Evolutionary conservation across 352 stramenopile genomes (phyloP), one percentile per base, ranked within the genome.

Genomic region (Halophytophthora polymorphica): DNA sequence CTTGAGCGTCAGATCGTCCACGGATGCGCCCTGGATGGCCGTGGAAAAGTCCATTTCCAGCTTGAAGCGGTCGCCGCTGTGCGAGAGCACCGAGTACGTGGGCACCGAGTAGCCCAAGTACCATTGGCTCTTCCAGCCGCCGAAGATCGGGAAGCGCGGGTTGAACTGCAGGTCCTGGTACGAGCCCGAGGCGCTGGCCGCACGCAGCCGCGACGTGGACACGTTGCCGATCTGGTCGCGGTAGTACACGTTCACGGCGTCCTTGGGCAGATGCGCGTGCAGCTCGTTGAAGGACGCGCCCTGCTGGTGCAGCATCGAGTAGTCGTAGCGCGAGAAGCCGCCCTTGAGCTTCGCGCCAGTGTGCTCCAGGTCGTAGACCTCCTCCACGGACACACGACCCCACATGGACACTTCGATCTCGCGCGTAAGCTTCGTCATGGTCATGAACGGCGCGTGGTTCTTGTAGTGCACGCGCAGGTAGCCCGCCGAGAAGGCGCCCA

Each of bases 331-430:
- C 31, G 83, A 94, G 60, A 96, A 96, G 13, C 82, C 80, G 39
- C 85, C 86, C 50, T 83, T 90, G 46, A 96, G 76, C 55, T 73
- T 80, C 29, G 86, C 86, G 31, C 86, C 86, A 34, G 85, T 91
- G 75, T 96, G 82, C 41, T 83, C 64, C 58, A 95, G 44, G 58
- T 95, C 85, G 58, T 93, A 92, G 31, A 95, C 83, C 47, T 96
- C 86, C 53, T 96, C 86, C 21, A 93, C 71, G 2, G 83, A 87
- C 49, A 96, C 83, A 54, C 82, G 81, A 22, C 86, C 86, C 86
- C 86, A 96, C 81, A 94, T 91, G 31, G 83, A 94, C 49, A 96
- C 81, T 77, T 96, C 85, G 49, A 96, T 76, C 59, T 95, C 86
- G 50, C 85, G 86, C 17, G 84, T 78, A 18, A 95, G 69, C 44